Evolutionary conservation across 805 yeast genomes (phyloP).

Genomic region (Ogataea trehaloabstinens): DNA sequence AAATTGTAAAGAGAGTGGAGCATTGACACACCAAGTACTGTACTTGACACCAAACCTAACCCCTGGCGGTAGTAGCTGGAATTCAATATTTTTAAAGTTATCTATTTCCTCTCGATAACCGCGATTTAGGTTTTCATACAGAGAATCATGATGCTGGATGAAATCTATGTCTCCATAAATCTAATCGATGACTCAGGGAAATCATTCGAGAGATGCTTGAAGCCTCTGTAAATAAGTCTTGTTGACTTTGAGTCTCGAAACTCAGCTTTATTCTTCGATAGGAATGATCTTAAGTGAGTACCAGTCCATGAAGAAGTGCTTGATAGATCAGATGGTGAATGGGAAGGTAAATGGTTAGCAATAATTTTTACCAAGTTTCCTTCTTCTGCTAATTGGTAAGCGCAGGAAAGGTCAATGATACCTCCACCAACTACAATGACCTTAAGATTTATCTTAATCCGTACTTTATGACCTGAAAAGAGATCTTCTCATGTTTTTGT

Average conservation of each 20-base stretch:
- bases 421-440: constrained; percentile 57
- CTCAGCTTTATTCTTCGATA: constrained; percentile 43
- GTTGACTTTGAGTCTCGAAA: constrained; percentile 44
- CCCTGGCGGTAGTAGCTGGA: neutral
- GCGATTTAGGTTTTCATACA: neutral
- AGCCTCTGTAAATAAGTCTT: constrained; percentile 44
- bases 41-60: neutral
- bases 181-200: constrained; percentile 52
- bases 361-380: constrained; percentile 38
- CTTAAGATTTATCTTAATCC: neutral
- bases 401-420: constrained; percentile 56
- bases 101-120: neutral
- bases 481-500: neutral
- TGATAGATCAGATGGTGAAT: constrained; percentile 18
- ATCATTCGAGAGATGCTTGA: constrained; percentile 36
- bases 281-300: constrained; percentile 71
- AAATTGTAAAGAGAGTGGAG: neutral
- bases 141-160: constrained; percentile 44
- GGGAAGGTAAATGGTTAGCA: constrained; percentile 42
- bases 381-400: constrained; percentile 41
- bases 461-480: neutral
- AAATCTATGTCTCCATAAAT: constrained; percentile 55
- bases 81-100: too few species aligned
- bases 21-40: neutral
- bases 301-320: constrained; percentile 77